Percentiles rank a stretch among this genome's conserved stretches.
Evolutionary conservation across 257 asterid species (phyloP).

Genomic region (Primulina eburnea): DNA sequence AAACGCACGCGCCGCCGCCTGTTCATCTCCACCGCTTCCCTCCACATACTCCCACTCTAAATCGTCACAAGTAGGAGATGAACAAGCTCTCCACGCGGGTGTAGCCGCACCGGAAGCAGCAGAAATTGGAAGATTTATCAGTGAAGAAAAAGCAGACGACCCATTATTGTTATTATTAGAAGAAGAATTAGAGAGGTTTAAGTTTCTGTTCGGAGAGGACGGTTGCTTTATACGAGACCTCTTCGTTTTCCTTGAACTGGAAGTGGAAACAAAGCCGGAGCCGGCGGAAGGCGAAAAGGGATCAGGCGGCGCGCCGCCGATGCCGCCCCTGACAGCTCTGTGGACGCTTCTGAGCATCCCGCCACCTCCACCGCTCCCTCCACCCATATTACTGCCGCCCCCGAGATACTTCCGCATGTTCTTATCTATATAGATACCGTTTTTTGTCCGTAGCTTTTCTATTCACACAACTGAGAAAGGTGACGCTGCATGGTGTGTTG

Average conservation of each 20-base stretch:
- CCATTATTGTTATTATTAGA: conserved; percentile 6
- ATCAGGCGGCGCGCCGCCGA: conserved; percentile 40
- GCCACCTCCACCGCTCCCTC: conserved; percentile 34
- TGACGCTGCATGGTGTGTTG: background rate
- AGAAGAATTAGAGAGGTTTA: conserved; percentile 36
- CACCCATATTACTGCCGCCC: conserved; percentile 37
- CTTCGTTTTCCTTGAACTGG: conserved; percentile 8
- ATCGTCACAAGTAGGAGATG: conserved; percentile 40
- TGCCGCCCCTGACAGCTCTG: conserved; percentile 47
- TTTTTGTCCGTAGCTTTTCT: background rate
- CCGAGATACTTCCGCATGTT: conserved; percentile 53
- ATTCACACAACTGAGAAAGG: background rate
- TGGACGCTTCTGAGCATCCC: conserved; percentile 45
- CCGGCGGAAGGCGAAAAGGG: conserved; percentile 35
- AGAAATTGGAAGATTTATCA: conserved; percentile 26
- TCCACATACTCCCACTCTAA: conserved; percentile 60
- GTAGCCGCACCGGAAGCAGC: conserved; percentile 25
- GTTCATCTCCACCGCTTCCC: conserved; percentile 29
- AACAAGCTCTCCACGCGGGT: conserved; percentile 29
- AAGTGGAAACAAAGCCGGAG: background rate
- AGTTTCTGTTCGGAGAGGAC: conserved; percentile 19
- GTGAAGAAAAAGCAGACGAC: conserved; percentile 28
- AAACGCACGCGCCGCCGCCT: conserved; percentile 20
- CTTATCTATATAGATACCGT: conserved; percentile 27
- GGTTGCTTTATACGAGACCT: conserved; percentile 2